These are phyloP conservation scores for Emmonsiellopsis sp. DNA, from an alignment of 2,329 filamentous ascomycete genomes.

Conservation along the genomic window DNA sequence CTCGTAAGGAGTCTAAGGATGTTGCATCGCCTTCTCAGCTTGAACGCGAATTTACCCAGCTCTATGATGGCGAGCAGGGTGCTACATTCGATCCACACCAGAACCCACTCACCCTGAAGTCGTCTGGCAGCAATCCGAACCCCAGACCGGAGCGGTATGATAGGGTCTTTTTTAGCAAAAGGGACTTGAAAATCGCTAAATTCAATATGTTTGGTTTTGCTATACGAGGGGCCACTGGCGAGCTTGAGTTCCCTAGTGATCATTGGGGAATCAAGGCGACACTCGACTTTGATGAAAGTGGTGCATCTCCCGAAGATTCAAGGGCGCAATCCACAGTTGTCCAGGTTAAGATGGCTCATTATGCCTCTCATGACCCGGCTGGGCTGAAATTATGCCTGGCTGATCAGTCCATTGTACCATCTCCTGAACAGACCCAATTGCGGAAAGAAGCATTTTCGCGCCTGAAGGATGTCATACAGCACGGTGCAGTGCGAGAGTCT, in stretches of 20 bases:
- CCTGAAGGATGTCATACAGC: slow-evolving; percentile 36
- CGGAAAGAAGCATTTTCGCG: slow-evolving; percentile 40
- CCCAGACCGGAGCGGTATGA: slow-evolving; percentile 58
- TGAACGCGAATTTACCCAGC: slow-evolving; percentile 19
- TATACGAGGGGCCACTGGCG: slow-evolving; percentile 14
- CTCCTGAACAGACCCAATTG: slow-evolving; percentile 31
- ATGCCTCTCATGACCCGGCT: neutral
- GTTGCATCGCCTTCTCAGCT: slow-evolving; percentile 26
- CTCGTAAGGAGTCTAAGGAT: slow-evolving; percentile 38
- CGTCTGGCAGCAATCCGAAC: slow-evolving; percentile 39
- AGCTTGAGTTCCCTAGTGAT: slow-evolving; percentile 24
- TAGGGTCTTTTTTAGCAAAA: slow-evolving; percentile 46
- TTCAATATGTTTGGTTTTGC: slow-evolving; percentile 53
- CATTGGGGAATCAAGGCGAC: slow-evolving; percentile 15
- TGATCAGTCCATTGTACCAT: slow-evolving; percentile 39
- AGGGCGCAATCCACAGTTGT: neutral
- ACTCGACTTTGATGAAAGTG: slow-evolving; percentile 3
- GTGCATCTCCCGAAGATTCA: neutral
- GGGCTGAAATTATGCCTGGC: slow-evolving; percentile 33
- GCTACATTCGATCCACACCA: slow-evolving; percentile 54
- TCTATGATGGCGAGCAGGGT: slow-evolving; percentile 52
- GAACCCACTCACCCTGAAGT: slow-evolving; percentile 48
- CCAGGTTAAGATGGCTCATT: neutral
- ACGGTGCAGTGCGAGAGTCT: slow-evolving; percentile 21
- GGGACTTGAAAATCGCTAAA: slow-evolving; percentile 31